Evolutionary conservation across 2,329 filamentous ascomycete genomes (phyloP).

Genomic region (Pseudocercospora vitis): DNA sequence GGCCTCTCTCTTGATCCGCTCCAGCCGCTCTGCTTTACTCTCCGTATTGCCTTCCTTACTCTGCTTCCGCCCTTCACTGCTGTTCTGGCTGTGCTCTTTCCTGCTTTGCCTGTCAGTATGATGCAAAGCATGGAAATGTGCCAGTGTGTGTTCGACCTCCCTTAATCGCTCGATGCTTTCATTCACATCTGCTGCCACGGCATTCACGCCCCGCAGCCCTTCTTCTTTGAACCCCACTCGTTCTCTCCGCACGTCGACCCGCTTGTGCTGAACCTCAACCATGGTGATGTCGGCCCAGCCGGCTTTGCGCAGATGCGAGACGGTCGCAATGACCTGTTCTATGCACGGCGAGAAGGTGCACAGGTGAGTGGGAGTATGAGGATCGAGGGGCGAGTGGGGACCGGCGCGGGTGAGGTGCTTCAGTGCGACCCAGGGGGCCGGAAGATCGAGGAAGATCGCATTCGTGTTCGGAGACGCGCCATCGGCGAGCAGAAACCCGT

Average conservation of each 20-base stretch:
- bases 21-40: slow-evolving; percentile 33
- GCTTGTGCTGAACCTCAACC: slow-evolving; percentile 80
- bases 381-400: slow-evolving; percentile 61
- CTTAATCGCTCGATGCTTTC: slow-evolving; percentile 75
- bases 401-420: slow-evolving; percentile 65
- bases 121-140: slow-evolving; percentile 57
- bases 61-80: slow-evolving; percentile 15
- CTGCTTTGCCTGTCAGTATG: slow-evolving; percentile 8
- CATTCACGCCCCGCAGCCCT: slow-evolving; percentile 64
- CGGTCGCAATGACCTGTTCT: slow-evolving; percentile 87
- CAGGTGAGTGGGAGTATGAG: slow-evolving; percentile 69
- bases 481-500: slow-evolving; percentile 63
- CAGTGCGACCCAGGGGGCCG: slow-evolving; percentile 77
- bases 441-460: slow-evolving; percentile 75
- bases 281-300: slow-evolving; percentile 93
- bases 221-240: slow-evolving; percentile 72
- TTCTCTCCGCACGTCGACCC: slow-evolving; percentile 79
- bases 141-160: slow-evolving; percentile 69
- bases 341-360: slow-evolving; percentile 98
- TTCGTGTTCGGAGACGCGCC: slow-evolving; percentile 57
- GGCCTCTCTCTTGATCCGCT: slow-evolving; percentile 38
- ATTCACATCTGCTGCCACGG: slow-evolving; percentile 69
- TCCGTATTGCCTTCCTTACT: slow-evolving; percentile 26
- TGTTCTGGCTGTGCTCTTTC: slow-evolving; percentile 15
- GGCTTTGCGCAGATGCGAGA: slow-evolving; percentile 73